Percentiles rank a stretch among this genome's conserved stretches.
phyloP scores from a whole-genome alignment of 2,329 filamentous ascomycete species.

The Colletotrichum noveboracense region DNA sequence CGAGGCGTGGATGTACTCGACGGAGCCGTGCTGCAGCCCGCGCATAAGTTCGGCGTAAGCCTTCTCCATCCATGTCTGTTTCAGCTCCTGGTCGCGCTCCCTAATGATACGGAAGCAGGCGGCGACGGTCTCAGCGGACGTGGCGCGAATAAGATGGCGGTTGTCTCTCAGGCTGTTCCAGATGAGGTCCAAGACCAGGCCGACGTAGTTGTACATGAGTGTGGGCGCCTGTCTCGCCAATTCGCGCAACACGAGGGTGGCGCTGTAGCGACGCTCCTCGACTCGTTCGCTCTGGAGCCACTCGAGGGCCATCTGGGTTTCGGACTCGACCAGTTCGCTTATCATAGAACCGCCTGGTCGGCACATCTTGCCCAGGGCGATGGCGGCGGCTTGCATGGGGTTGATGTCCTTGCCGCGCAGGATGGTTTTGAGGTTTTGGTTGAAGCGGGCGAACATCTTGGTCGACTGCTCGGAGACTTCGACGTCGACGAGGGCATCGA shows the following conservation, averaged over 20 bases:
- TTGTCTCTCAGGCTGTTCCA: conserved; percentile 93
- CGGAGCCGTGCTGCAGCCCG: conserved; percentile 79
- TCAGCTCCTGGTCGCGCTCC: conserved; percentile 87
- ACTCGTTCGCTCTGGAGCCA: conserved; percentile 96
- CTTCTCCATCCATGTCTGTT: conserved; percentile 85
- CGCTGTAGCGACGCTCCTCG: conserved; percentile 91
- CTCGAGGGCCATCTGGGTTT: conserved; percentile 94
- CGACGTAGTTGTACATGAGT: conserved; percentile 92
- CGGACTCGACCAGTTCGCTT: conserved; percentile 93
- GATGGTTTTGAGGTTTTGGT: conserved; percentile 85
- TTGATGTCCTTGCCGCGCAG: conserved; percentile 89
- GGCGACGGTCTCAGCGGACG: conserved; percentile 90
- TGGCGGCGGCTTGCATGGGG: conserved; percentile 89
- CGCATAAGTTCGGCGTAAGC: conserved; percentile 86
- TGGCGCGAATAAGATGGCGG: conserved; percentile 89
- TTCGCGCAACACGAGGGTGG: conserved; percentile 88
- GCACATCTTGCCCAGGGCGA: conserved; percentile 87
- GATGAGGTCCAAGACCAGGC: conserved; percentile 93
- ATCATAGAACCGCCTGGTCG: conserved; percentile 92
- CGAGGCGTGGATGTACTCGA: conserved; percentile 93
- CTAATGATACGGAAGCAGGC: conserved; percentile 96
- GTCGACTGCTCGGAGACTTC: conserved; percentile 91
- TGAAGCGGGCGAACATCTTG: conserved; percentile 88
- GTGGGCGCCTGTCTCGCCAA: conserved; percentile 92
- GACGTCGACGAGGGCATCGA: conserved; percentile 94